phyloP scores from a whole-genome alignment of 2,329 filamentous ascomycete genomes.

The Nemania serpens region DNA sequence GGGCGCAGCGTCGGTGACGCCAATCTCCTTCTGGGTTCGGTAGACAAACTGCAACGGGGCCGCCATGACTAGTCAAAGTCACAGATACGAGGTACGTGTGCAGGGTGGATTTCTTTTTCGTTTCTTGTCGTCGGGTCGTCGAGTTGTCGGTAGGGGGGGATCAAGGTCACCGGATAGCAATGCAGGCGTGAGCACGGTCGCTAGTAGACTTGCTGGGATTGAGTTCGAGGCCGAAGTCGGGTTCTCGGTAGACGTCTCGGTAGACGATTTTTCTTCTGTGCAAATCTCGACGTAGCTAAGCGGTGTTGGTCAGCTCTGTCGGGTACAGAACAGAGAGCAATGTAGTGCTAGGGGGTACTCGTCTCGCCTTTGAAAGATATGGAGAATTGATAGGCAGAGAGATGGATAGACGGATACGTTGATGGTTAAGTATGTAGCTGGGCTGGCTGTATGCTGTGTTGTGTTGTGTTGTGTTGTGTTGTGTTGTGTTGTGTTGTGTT shows the following conservation, averaged over 20 bases:
- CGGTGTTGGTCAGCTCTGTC: slow-evolving; percentile 11
- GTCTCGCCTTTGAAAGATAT: no score
- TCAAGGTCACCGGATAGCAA: slow-evolving; percentile 23
- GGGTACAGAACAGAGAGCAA: not conserved
- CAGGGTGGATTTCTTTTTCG: slow-evolving; percentile 30
- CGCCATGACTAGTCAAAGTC: slow-evolving; percentile 94
- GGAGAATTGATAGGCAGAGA: not conserved
- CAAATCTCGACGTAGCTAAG: slow-evolving; percentile 8
- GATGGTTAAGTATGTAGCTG: no score
- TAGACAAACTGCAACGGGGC: slow-evolving; percentile 93
- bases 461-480: no score
- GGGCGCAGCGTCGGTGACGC: slow-evolving; percentile 88
- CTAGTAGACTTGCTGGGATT: not conserved
- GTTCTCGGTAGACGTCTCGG: slow-evolving; percentile 7
- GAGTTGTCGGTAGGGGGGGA: not conserved
- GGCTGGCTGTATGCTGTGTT: no score
- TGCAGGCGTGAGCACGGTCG: slow-evolving; percentile 2
- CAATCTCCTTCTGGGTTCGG: slow-evolving; percentile 96
- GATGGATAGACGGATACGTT: not conserved
- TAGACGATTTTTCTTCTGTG: not conserved
- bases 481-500: not conserved
- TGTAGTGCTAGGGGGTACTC: no score
- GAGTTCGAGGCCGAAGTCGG: not conserved
- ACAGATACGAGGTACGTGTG: slow-evolving; percentile 55
- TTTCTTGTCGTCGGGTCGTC: slow-evolving; percentile 36